These are phyloP conservation scores for Cymbidium sinense DNA, from an alignment of 106 monocot species.

Conservation along the genomic window DNA sequence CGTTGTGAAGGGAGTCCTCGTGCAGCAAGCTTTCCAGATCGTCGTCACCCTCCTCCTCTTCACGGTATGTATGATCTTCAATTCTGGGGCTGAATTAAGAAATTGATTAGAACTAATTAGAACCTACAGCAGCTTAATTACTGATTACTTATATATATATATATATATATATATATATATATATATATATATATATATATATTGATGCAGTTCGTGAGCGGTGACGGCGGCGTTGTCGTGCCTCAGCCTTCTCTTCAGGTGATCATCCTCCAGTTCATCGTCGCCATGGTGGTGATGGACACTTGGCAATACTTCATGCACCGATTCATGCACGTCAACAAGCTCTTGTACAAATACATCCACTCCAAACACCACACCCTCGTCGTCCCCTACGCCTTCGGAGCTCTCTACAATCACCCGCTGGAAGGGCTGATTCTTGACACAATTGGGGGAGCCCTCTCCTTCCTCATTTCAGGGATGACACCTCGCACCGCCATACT, in stretches of 20 bases:
- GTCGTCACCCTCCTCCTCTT: constrained; percentile 47
- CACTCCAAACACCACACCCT: constrained; percentile 25
- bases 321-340: constrained; percentile 29
- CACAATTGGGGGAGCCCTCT: constrained; percentile 13
- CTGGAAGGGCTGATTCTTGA: constrained; percentile 12
- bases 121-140: too few species aligned
- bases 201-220: too few species aligned
- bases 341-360: constrained; percentile 29
- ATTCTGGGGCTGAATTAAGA: too few species aligned
- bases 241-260: background rate
- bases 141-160: too few species aligned
- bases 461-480: constrained; percentile 15
- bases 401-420: constrained; percentile 16
- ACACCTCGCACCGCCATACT: constrained; percentile 12
- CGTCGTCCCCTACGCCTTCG: constrained; percentile 12
- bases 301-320: constrained; percentile 34
- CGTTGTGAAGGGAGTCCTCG: constrained; percentile 66
- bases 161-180: too few species aligned
- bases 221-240: background rate
- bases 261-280: constrained; percentile 13
- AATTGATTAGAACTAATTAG: too few species aligned
- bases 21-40: constrained; percentile 62
- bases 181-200: too few species aligned
- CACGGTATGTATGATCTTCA: constrained; percentile 24
- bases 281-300: constrained; percentile 32